Evolutionary conservation across 192 early-diverging fungal genomes (phyloP).

Genomic region (Lunasporangiospora selenospora): DNA sequence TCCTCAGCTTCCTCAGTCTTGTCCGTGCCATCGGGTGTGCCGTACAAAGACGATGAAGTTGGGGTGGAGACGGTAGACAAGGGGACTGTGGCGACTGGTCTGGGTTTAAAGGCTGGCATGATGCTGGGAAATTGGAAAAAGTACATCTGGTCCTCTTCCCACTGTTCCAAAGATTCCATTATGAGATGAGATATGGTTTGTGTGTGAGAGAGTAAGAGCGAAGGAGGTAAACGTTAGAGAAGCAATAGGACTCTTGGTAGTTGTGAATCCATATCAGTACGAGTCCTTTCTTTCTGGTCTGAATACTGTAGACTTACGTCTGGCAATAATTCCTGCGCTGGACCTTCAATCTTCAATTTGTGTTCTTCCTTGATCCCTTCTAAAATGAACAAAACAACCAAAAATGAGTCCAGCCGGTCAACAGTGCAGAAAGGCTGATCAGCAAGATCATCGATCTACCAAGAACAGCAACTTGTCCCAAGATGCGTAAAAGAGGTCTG

Average conservation of each 20-base stretch:
- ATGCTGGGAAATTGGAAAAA: constrained; percentile 71
- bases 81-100: constrained; percentile 20
- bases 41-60: constrained; percentile 18
- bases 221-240: too few relatives aligned
- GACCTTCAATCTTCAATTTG: constrained; percentile 32
- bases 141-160: constrained; percentile 52
- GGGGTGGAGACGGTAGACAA: constrained; percentile 13
- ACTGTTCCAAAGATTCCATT: constrained; percentile 11
- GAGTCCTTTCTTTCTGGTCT: too few relatives aligned
- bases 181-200: too few relatives aligned
- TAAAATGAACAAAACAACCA: not conserved
- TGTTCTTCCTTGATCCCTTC: constrained; percentile 15
- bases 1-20: constrained; percentile 32
- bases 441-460: too few relatives aligned
- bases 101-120: constrained; percentile 60
- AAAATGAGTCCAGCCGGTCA: too few relatives aligned
- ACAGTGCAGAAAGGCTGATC: too few relatives aligned
- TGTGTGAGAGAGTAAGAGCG: too few relatives aligned
- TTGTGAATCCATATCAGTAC: too few relatives aligned
- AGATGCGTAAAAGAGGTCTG: too few relatives aligned
- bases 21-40: constrained; percentile 10
- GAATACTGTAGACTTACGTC: constrained; percentile 12
- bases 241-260: too few relatives aligned
- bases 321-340: constrained; percentile 36
- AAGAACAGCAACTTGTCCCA: too few relatives aligned